Conservation (phyloP, 2,329 filamentous ascomycete species). For the Colletotrichum filicis region DNA sequence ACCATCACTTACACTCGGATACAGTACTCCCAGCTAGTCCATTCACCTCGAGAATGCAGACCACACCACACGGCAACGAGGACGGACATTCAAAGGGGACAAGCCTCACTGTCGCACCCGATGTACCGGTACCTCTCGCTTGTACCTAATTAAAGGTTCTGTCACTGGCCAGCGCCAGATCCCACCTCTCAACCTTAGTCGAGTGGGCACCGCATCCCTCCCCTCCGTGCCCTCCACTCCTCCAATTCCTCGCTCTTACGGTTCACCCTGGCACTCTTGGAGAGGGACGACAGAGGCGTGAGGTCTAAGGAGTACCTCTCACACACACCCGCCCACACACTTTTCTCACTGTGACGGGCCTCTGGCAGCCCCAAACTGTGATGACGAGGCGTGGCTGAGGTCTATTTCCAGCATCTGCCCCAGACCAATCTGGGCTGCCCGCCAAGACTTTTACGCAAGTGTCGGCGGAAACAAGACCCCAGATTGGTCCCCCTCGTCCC, state of each 20-base stretch:
- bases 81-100: neutral
- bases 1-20: neutral
- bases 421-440: neutral
- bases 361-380: constrained; percentile 38
- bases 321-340: constrained; percentile 7
- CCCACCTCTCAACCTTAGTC: neutral
- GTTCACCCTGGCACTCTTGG: too few species aligned
- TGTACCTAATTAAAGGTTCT: constrained; percentile 23
- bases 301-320: too few species aligned
- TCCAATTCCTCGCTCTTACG: neutral
- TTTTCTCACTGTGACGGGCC: neutral
- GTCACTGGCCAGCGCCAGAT: constrained; percentile 15
- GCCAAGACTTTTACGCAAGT: neutral
- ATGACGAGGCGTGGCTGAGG: constrained; percentile 52
- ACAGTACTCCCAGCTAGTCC: neutral
- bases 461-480: neutral
- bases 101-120: neutral
- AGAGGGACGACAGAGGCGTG: too few species aligned
- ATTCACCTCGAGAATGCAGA: neutral
- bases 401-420: constrained; percentile 17
- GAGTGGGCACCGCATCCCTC: neutral
- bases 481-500: constrained; percentile 14
- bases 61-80: neutral
- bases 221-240: neutral
- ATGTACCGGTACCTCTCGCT: constrained; percentile 15